Evolutionary conservation across 2,329 filamentous ascomycete genomes (phyloP).

Genomic region (Elsinoe arachidis): DNA sequence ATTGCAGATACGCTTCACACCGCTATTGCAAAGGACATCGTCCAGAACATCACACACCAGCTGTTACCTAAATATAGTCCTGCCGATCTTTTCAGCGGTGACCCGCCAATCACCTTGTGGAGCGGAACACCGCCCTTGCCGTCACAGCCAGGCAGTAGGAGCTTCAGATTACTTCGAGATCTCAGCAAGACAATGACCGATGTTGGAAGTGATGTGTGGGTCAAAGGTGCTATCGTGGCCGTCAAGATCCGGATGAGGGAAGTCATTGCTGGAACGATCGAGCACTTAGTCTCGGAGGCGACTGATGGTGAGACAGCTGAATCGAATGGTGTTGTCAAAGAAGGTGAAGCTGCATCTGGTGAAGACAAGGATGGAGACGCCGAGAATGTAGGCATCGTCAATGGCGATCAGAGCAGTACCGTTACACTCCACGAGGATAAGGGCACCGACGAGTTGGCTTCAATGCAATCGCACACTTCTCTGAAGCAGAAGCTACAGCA

Average conservation of each 20-base stretch:
- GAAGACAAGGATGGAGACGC: background rate
- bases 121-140: constrained; percentile 69
- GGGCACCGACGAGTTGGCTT: background rate
- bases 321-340: background rate
- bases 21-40: constrained; percentile 49
- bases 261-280: constrained; percentile 42
- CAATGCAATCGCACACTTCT: constrained; percentile 16
- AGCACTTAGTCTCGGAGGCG: constrained; percentile 16
- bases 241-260: constrained; percentile 53
- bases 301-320: background rate
- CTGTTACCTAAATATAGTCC: too few relatives aligned
- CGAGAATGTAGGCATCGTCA: constrained; percentile 17
- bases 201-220: constrained; percentile 74
- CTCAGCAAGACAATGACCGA: constrained; percentile 60
- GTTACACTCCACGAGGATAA: background rate
- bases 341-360: background rate
- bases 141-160: constrained; percentile 64
- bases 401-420: constrained; percentile 14
- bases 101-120: constrained; percentile 64
- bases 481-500: constrained; percentile 29
- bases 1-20: constrained; percentile 50
- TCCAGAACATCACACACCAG: constrained; percentile 18
- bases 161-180: constrained; percentile 62
- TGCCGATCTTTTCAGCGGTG: constrained; percentile 19
- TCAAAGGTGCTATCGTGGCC: constrained; percentile 51